Evolutionary conservation across 2,329 filamentous ascomycete genomes (phyloP).

Genomic region (Ilyonectria destructans): DNA sequence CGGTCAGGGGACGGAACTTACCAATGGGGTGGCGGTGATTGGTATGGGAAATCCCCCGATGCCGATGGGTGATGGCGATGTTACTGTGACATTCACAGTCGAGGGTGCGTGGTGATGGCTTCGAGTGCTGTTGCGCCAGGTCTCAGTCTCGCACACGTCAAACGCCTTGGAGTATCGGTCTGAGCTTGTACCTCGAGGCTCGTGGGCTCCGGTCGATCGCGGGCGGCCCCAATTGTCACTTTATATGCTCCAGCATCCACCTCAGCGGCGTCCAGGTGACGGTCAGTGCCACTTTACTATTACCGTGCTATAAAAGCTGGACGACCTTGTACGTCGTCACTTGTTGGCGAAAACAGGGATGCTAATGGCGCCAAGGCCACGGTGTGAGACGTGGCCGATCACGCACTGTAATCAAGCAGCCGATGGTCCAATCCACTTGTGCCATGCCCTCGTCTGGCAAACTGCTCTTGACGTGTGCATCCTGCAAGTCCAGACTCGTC

Average conservation of each 20-base stretch:
- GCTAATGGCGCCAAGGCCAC: slow-evolving; percentile 46
- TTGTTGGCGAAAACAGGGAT: slow-evolving; percentile 49
- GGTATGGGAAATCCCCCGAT: slow-evolving; percentile 37
- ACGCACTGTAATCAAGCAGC: slow-evolving; percentile 41
- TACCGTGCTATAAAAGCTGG: slow-evolving; percentile 34
- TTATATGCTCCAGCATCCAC: slow-evolving; percentile 32
- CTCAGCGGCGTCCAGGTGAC: slow-evolving; percentile 46
- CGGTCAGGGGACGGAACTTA: slow-evolving; percentile 43
- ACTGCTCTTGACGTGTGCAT: slow-evolving; percentile 13
- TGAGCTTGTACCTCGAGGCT: slow-evolving; percentile 7
- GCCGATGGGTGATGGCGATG: slow-evolving; percentile 18
- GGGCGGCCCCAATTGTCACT: slow-evolving; percentile 27
- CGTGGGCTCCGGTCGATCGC: slow-evolving; percentile 13
- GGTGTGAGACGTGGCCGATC: slow-evolving; percentile 40
- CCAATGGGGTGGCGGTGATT: slow-evolving; percentile 47
- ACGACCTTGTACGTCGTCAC: slow-evolving; percentile 48
- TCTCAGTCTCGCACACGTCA: slow-evolving; percentile 7
- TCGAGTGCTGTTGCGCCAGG: neutral
- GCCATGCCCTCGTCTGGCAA: slow-evolving; percentile 2
- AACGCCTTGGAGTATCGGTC: slow-evolving; percentile 3
- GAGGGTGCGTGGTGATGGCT: slow-evolving; percentile 14
- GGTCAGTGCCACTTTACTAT: slow-evolving; percentile 29
- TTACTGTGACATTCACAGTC: slow-evolving; percentile 30
- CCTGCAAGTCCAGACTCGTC: neutral
- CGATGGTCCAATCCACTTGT: slow-evolving; percentile 22